These are phyloP conservation scores for Lepidopterella palustris DNA, from an alignment of 495 filamentous ascomycete species.

Conservation along the genomic window DNA sequence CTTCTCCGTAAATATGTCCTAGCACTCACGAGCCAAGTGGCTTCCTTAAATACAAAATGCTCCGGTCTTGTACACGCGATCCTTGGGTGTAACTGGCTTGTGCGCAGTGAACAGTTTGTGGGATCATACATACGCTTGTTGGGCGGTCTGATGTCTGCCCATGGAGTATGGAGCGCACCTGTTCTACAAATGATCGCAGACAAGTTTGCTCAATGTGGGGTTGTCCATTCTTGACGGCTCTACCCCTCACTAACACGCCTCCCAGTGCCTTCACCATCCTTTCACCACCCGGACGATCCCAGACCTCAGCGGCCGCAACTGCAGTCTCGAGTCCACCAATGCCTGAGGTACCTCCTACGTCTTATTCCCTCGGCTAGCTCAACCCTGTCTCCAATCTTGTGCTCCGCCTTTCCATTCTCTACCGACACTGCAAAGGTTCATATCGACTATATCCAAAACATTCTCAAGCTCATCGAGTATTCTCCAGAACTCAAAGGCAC, in stretches of 20 bases:
- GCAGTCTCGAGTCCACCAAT: constrained; percentile 64
- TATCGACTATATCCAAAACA: constrained; percentile 69
- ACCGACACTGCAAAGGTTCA: constrained; percentile 66
- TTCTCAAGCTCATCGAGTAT: constrained; percentile 67
- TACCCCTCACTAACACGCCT: constrained; percentile 27
- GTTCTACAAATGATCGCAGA: constrained; percentile 74
- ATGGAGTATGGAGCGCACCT: constrained; percentile 55
- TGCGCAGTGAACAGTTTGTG: constrained; percentile 72
- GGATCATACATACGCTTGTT: constrained; percentile 74
- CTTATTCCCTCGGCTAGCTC: constrained; percentile 72
- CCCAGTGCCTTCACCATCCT: constrained; percentile 41
- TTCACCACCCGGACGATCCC: constrained; percentile 54
- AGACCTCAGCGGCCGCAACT: constrained; percentile 52
- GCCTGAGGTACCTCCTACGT: constrained; percentile 66
- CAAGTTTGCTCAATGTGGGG: constrained; percentile 56
- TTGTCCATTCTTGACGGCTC: neutral
- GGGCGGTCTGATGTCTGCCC: constrained; percentile 71
- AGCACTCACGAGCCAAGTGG: constrained; percentile 67
- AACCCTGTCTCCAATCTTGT: constrained; percentile 57
- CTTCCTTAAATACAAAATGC: constrained; percentile 64
- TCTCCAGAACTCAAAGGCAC: constrained; percentile 73
- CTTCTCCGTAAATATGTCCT: constrained; percentile 67
- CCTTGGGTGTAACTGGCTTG: constrained; percentile 74
- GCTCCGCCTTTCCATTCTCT: constrained; percentile 64
- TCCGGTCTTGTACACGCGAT: constrained; percentile 66